These are phyloP conservation scores for Phialophora verrucosa DNA, from an alignment of 2,329 filamentous ascomycete genomes.

Conservation along the genomic window DNA sequence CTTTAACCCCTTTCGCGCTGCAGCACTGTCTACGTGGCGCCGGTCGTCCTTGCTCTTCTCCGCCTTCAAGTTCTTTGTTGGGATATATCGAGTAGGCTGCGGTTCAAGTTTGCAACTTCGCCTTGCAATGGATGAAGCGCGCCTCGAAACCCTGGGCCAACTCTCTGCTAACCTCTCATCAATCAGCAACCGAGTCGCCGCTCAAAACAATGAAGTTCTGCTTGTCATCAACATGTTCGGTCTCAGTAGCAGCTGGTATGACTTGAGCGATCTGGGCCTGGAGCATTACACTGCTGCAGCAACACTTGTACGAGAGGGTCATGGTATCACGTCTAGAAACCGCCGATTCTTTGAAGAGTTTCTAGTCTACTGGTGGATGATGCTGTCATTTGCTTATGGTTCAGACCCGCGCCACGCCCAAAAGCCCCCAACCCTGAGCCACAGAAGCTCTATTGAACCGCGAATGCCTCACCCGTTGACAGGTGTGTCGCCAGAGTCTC, in stretches of 20 bases:
- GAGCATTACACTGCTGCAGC: constrained; percentile 20
- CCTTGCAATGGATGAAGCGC: constrained; percentile 10
- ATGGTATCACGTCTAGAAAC: not conserved
- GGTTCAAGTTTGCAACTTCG: not conserved
- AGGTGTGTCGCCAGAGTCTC: constrained; percentile 18
- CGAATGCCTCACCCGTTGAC: constrained; percentile 23
- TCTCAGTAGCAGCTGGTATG: constrained; percentile 24
- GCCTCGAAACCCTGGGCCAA: not conserved
- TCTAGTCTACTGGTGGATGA: constrained; percentile 26
- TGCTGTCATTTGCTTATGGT: constrained; percentile 15
- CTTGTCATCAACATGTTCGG: constrained; percentile 21
- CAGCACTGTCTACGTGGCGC: constrained; percentile 10
- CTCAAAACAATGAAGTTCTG: constrained; percentile 12
- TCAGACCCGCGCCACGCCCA: not conserved
- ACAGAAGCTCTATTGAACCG: not conserved
- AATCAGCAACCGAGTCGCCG: not conserved
- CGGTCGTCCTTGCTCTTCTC: constrained; percentile 18
- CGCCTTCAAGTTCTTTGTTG: constrained; percentile 11
- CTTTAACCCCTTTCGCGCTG: constrained; percentile 10
- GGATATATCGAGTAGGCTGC: not conserved
- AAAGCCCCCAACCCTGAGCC: constrained; percentile 7
- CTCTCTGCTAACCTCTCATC: constrained; percentile 2
- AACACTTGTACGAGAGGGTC: not conserved
- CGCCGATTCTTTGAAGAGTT: constrained; percentile 15
- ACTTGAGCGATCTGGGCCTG: constrained; percentile 8